Conservation (phyloP, 441 rosid species). For the Capsella rubella region DNA sequence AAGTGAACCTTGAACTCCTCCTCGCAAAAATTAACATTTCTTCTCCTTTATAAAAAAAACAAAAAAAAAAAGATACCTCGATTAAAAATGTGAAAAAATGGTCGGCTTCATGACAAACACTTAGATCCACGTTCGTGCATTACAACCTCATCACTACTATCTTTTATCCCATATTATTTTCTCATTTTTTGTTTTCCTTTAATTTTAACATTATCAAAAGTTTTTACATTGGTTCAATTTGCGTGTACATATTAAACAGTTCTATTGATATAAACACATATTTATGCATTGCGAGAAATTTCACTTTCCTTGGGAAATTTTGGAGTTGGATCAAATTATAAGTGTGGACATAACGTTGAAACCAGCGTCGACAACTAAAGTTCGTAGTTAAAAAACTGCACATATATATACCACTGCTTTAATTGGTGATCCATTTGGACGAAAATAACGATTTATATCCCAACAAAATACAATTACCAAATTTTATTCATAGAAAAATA, state of each 20-base stretch:
- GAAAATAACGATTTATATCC: neutral
- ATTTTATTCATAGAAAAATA: neutral
- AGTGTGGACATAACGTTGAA: neutral
- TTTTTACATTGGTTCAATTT: neutral
- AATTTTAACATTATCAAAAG: neutral
- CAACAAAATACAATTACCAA: neutral
- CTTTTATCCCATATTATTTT: neutral
- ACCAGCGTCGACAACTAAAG: neutral
- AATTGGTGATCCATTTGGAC: neutral
- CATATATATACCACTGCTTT: neutral
- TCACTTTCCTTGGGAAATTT: neutral
- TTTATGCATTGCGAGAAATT: neutral
- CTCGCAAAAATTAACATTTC: neutral
- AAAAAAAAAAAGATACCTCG: conserved; percentile 1
- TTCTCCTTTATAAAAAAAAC: neutral
- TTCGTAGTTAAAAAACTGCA: neutral
- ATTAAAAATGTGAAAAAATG: conserved; percentile 14
- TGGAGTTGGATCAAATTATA: neutral
- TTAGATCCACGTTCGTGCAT: conserved; percentile 37
- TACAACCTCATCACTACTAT: conserved; percentile 35
- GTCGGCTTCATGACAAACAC: conserved; percentile 40
- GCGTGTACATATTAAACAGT: neutral
- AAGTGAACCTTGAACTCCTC: neutral
- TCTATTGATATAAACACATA: neutral
- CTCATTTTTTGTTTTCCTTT: neutral